Evolutionary conservation across 2,329 filamentous ascomycete genomes (phyloP), one percentile per base, ranked within the genome.

Genomic region (Diaporthe vaccinii): DNA sequence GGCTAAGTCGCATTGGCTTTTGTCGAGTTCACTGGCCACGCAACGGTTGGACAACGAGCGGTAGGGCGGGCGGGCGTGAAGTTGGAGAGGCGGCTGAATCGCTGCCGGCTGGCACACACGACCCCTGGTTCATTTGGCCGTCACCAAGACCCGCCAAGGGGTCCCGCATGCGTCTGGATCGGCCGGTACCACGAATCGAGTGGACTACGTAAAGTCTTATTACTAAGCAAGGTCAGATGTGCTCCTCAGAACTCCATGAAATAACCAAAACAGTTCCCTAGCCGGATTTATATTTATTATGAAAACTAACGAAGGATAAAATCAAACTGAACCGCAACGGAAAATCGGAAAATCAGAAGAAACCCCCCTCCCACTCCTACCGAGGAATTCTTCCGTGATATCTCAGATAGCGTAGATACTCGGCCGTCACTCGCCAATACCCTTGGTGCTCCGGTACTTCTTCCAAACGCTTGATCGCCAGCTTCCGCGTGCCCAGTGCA

Each of bases 1-100:
- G 28, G 55, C 75, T 72, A 39, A 62, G 53, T 65, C 62, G 44
- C 49, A 61, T 55, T 44, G 68, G 41, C 73, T 22, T 46, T 39
- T 12, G 14, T n/a, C 17, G 51, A 31, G 55, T 10, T 41, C 44
- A 28, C 41, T 72, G 46, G 39, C 28, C 31, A 12, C 39, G 65
- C 17, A 55, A 36, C 10, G 36, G 55, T 61, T 20, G 41, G 41
- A 36, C 69, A 7, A 31, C 39, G 14, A 39, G 31, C 62, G 44
- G 10, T n/a, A 15, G 65, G 31, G 44, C 44, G 22, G 31, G 34
- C 44, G 62, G 31, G 22, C 46, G 31, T 41, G 49, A 41, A 12
- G 46, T 55, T 22, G 49, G 14, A 41, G 49, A 39, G 46, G 65
- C 65, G n/a, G 65, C 65, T 69, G 49, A 69, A 4, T 69, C 49